phyloP scores from a whole-genome alignment of 1,284 basidiomycete genomes.

The Rugosomyces carneus region DNA sequence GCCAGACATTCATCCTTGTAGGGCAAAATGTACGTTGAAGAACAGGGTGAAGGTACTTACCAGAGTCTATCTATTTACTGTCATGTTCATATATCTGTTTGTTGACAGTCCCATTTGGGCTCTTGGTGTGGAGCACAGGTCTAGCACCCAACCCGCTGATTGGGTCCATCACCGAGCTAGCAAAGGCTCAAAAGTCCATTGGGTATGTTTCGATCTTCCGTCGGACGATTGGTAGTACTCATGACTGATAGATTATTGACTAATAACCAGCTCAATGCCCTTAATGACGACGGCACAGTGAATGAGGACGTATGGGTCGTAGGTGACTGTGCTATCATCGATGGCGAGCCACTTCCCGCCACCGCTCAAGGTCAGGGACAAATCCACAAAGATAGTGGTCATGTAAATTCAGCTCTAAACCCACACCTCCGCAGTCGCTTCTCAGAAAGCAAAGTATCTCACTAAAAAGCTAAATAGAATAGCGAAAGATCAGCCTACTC shows the following conservation, averaged over 20 bases:
- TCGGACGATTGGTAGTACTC: neutral
- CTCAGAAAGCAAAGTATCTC: slow-evolving; percentile 75
- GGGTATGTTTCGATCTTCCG: slow-evolving; percentile 35
- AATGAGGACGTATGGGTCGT: slow-evolving; percentile 79
- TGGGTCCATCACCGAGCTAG: slow-evolving; percentile 48
- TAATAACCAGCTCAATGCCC: slow-evolving; percentile 55
- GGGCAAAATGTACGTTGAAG: slow-evolving; percentile 52
- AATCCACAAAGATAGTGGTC: neutral
- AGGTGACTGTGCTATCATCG: slow-evolving; percentile 70
- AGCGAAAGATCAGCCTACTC: slow-evolving; percentile 35
- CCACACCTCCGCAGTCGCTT: slow-evolving; percentile 51
- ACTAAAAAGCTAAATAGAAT: slow-evolving; percentile 63
- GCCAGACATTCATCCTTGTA: slow-evolving; percentile 13
- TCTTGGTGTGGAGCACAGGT: slow-evolving; percentile 86
- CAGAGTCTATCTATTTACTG: neutral
- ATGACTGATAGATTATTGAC: slow-evolving; percentile 41
- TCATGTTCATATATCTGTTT: slow-evolving; percentile 1
- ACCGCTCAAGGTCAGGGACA: slow-evolving; percentile 63
- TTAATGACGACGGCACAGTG: slow-evolving; percentile 49
- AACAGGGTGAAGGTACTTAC: slow-evolving; percentile 50
- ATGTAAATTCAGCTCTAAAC: slow-evolving; percentile 4
- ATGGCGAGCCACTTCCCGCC: slow-evolving; percentile 66
- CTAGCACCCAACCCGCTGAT: slow-evolving; percentile 78
- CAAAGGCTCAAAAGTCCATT: slow-evolving; percentile 58
- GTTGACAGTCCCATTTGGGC: slow-evolving; percentile 62